A percentile compares a stretch with the other conserved stretches of the same genome.
These are phyloP conservation scores for Craspedostauros australis DNA, from an alignment of 108 stramenopile genomes.

Conservation along the genomic window DNA sequence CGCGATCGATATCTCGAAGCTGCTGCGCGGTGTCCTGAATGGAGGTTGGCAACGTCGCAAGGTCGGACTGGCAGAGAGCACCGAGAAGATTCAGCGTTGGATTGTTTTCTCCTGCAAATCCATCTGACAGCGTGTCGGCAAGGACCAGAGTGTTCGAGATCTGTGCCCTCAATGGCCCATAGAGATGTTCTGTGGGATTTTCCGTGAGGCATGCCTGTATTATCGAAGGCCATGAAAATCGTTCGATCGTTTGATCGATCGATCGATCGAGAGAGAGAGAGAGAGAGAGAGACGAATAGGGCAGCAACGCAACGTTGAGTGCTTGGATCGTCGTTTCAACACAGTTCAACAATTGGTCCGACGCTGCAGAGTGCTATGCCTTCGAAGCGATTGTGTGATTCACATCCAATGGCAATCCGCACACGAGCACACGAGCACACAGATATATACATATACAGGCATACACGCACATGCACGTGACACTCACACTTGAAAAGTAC, in stretches of 20 bases:
- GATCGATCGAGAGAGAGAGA: too few relatives aligned
- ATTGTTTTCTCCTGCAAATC: not conserved
- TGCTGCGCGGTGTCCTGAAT: conserved; percentile 3
- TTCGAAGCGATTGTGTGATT: not conserved
- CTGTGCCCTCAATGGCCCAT: not conserved
- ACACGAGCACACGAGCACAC: too few relatives aligned
- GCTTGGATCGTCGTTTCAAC: not conserved
- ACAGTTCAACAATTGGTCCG: not conserved
- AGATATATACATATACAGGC: too few relatives aligned
- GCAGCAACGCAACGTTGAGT: not conserved
- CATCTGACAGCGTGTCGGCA: not conserved
- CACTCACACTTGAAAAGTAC: conserved; percentile 35
- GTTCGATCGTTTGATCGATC: not conserved
- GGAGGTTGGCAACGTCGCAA: conserved; percentile 14
- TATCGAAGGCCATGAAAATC: not conserved
- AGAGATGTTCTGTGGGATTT: conserved; percentile 21
- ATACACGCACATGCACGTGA: not conserved
- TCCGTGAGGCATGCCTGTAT: conserved; percentile 28
- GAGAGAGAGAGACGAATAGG: not conserved
- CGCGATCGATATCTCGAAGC: conserved; percentile 3
- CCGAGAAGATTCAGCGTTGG: conserved; percentile 7
- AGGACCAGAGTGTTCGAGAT: not conserved
- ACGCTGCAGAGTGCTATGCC: not conserved
- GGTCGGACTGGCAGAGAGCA: conserved; percentile 9
- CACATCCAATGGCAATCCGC: not conserved